These are phyloP conservation scores for Trametes gibbosa DNA, from an alignment of 768 basidiomycete species.

Conservation along the genomic window DNA sequence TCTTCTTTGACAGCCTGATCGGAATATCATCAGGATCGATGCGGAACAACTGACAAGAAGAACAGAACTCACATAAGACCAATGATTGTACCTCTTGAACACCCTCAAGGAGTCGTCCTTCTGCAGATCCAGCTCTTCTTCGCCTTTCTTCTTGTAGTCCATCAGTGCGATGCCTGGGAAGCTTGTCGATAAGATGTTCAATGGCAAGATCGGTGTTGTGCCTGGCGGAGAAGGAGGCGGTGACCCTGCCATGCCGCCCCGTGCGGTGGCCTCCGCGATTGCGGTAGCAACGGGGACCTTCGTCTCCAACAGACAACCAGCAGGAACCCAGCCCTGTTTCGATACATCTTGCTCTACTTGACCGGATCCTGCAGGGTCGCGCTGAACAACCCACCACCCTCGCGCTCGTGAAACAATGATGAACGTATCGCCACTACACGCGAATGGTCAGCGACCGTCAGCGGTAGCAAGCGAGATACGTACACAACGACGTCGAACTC, in stretches of 20 bases:
- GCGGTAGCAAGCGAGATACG: constrained; percentile 13
- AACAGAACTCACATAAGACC: constrained; percentile 73
- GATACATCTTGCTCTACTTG: constrained; percentile 70
- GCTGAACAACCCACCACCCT: constrained; percentile 99
- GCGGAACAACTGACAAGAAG: constrained; percentile 1
- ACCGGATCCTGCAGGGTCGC: constrained; percentile 84
- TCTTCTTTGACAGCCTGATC: constrained; percentile 88
- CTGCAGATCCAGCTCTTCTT: constrained; percentile 84
- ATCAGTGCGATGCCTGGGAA: constrained; percentile 95
- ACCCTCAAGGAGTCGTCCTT: constrained; percentile 90
- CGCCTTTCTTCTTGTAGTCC: constrained; percentile 94
- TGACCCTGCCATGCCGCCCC: constrained; percentile 40
- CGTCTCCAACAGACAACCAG: constrained; percentile 93
- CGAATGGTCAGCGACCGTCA: not conserved
- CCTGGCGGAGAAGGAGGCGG: constrained; percentile 34
- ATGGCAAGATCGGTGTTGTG: constrained; percentile 81
- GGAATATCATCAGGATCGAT: constrained; percentile 6
- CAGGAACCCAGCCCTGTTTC: constrained; percentile 96
- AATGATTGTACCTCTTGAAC: constrained; percentile 98
- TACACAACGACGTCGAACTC: constrained; percentile 98
- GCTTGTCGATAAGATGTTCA: constrained; percentile 94
- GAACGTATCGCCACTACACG: constrained; percentile 81
- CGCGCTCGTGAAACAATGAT: constrained; percentile 91
- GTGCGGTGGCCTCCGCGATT: constrained; percentile 76
- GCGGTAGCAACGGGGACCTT: constrained; percentile 87